A percentile compares a stretch with the other conserved stretches of the same genome.
Evolutionary conservation across 2,329 filamentous ascomycete species (phyloP).

Genomic region (Bipolaris bicolor): DNA sequence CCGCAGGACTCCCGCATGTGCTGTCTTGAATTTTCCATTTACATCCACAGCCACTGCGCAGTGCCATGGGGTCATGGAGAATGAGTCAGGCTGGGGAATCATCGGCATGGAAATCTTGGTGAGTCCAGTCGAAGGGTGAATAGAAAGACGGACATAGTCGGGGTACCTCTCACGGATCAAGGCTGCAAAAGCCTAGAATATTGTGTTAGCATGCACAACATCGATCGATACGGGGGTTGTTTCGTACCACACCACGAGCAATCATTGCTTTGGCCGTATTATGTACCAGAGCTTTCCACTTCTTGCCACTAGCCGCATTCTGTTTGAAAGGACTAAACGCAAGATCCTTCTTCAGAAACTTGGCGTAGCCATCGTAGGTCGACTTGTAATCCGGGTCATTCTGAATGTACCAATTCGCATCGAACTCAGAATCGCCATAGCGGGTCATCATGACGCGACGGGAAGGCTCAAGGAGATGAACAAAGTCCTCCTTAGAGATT

Average conservation of each 20-base stretch:
- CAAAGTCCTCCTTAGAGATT: background rate
- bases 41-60: background rate
- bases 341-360: too few species aligned
- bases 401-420: background rate
- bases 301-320: background rate
- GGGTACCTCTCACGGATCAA: background rate
- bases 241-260: background rate
- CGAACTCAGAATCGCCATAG: background rate
- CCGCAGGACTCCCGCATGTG: too few species aligned
- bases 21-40: too few species aligned
- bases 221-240: background rate
- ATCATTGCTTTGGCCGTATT: background rate
- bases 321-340: background rate
- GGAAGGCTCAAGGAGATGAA: background rate
- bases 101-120: slow-evolving; percentile 27
- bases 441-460: background rate
- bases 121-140: slow-evolving; percentile 34
- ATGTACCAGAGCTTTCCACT: background rate
- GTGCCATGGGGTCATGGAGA: slow-evolving; percentile 30
- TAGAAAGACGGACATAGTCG: slow-evolving; percentile 33
- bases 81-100: slow-evolving; percentile 20
- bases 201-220: background rate
- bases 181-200: background rate
- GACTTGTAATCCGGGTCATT: background rate
- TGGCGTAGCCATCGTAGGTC: too few species aligned